Base-by-base conservation (phyloP, 306 rosid genomes). In the Adenanthera pavonina region DNA sequence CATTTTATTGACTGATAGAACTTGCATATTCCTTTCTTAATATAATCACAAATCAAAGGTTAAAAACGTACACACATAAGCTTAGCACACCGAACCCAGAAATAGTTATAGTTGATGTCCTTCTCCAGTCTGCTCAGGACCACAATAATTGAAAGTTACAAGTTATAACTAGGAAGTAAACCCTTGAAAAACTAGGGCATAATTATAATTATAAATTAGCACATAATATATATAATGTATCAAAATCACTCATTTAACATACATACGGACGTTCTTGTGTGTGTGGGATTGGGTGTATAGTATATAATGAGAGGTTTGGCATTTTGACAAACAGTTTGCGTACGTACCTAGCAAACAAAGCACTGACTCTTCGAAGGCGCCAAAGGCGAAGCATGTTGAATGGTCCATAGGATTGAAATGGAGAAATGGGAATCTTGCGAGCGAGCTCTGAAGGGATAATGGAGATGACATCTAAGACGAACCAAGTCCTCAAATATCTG, bases 281-380 rank as follows among this genome's bases (percentile, higher is more conserved):
- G 46, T 6, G 46, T 43, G 30, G 30, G 30, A 25, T 25, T 25
- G 30, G 30, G 30, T 25, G 30, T 25, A 25, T 25, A 25, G 30
- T 25, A 25, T 25, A 25, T 25, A 43, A 43, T 43, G 46, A 43
- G 46, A 4, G 49, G 49, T 2, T 46, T 46, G 43, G 12, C 69
- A 64, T 64, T 35, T n/a, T n/a, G 6, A 10, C 17, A 33, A 14
- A 34, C 64, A 43, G 7, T 36, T 48, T 49, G 76, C 20, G 47
- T 84, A 84, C 35, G 34, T 83, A 93, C 99, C 94, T 77, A 68
- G 94, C 89, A 84, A 96, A 96, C 61, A 96, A 56, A 49, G 97
- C 90, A 62, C 98, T 91, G 30, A 96, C 97, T 87, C 99, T 91
- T 75, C 99, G 85, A 14, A 96, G 94, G 83, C 98, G 99, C 99